Evolutionary conservation across 2,329 filamentous ascomycete species (phyloP).

Genomic region (Phoma sp.): DNA sequence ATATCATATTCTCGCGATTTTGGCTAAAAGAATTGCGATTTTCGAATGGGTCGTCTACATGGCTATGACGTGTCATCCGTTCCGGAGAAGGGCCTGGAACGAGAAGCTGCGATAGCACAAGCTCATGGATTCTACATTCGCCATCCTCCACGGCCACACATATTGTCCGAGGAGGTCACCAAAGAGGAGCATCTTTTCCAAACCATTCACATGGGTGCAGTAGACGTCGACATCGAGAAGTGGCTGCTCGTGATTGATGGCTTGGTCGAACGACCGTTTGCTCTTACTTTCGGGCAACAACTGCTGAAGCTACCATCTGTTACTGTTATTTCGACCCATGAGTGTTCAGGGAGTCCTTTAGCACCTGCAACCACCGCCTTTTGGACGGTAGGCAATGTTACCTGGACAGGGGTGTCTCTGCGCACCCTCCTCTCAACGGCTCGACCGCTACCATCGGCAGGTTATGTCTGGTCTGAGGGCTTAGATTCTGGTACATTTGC

Average conservation of each 20-base stretch:
- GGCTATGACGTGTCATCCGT: background rate
- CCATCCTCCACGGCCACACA: slow-evolving; percentile 36
- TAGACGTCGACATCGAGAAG: slow-evolving; percentile 33
- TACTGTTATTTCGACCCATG: slow-evolving; percentile 42
- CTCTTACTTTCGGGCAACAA: slow-evolving; percentile 33
- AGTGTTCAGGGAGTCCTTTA: slow-evolving; percentile 48
- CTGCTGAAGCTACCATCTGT: slow-evolving; percentile 32
- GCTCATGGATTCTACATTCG: slow-evolving; percentile 24
- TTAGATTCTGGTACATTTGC: slow-evolving; percentile 37
- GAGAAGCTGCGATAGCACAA: slow-evolving; percentile 4
- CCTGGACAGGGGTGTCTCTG: slow-evolving; percentile 45
- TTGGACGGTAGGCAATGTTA: slow-evolving; percentile 45
- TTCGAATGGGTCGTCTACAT: background rate
- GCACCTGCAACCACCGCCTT: slow-evolving; percentile 35
- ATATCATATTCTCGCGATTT: background rate
- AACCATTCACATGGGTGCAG: slow-evolving; percentile 46
- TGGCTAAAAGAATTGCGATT: background rate
- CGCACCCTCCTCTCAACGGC: slow-evolving; percentile 30
- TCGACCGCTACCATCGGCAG: slow-evolving; percentile 6
- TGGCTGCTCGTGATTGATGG: slow-evolving; percentile 43
- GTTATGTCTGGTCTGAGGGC: slow-evolving; percentile 40
- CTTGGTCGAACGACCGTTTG: slow-evolving; percentile 36
- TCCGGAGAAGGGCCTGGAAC: slow-evolving; percentile 1
- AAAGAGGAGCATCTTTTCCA: slow-evolving; percentile 42
- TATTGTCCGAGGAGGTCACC: slow-evolving; percentile 33